Conservation (phyloP, 2,329 filamentous ascomycete genomes). For the Tolypocladium sp. region DNA sequence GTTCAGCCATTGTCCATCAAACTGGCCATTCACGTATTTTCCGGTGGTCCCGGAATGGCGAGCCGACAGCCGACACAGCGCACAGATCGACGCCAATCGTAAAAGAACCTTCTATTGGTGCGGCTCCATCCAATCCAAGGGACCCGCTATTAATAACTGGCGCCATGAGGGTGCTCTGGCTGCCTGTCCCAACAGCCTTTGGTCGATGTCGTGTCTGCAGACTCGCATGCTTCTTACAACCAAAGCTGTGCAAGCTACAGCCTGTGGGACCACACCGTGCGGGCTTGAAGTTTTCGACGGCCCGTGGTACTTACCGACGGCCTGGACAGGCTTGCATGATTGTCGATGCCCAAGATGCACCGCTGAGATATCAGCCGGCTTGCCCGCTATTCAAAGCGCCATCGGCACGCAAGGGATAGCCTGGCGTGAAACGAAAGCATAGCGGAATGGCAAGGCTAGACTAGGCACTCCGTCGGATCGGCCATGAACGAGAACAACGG, state of each 20-base stretch:
- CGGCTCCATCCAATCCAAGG: neutral
- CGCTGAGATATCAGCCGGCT: neutral
- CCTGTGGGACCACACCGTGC: neutral
- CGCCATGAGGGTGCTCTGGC: neutral
- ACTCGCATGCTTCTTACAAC: neutral
- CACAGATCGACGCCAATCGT: neutral
- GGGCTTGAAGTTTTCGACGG: neutral
- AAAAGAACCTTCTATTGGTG: neutral
- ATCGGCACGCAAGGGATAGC: no score
- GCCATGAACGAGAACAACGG: neutral
- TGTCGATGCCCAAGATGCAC: neutral
- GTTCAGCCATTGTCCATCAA: neutral
- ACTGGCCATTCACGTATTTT: neutral
- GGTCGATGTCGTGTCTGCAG: neutral
- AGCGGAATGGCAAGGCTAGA: no score
- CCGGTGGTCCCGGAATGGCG: neutral
- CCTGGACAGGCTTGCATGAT: neutral
- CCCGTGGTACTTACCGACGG: neutral
- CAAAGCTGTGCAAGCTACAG: neutral
- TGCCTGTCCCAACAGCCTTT: neutral
- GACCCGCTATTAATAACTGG: neutral
- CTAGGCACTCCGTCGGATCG: neutral
- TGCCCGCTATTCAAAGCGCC: neutral
- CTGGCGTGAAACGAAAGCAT: neutral
- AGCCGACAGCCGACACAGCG: neutral